These are phyloP conservation scores for Starmerella khaoyaiensis DNA, from an alignment of 805 yeast species.

Conservation along the genomic window DNA sequence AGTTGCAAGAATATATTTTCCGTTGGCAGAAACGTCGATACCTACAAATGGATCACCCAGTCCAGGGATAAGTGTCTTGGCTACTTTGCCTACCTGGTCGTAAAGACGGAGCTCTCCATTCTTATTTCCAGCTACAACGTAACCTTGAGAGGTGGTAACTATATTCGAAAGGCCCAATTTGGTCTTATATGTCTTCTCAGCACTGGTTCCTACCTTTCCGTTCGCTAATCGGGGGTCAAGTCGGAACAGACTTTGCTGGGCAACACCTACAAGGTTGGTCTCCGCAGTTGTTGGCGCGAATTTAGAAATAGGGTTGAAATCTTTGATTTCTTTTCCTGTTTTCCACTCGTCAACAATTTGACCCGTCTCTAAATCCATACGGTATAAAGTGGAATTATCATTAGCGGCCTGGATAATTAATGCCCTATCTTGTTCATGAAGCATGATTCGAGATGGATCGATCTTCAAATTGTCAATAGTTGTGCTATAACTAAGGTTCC, in stretches of 20 bases:
- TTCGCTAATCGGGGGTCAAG: conserved; percentile 63
- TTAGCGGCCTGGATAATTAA: conserved; percentile 51
- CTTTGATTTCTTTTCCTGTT: conserved; percentile 30
- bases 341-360: conserved; percentile 77
- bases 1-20: conserved; percentile 71
- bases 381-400: conserved; percentile 38
- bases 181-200: conserved; percentile 42
- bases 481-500: conserved; percentile 44
- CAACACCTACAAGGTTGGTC: conserved; percentile 58
- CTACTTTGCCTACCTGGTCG: conserved; percentile 58
- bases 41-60: conserved; percentile 63
- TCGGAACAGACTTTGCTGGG: conserved; percentile 52
- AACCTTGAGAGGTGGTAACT: conserved; percentile 62
- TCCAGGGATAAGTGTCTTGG: conserved; percentile 70
- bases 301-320: conserved; percentile 58
- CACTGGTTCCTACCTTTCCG: conserved; percentile 44
- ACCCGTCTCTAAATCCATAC: conserved; percentile 71
- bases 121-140: conserved; percentile 59
- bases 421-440: conserved; percentile 59
- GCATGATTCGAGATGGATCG: conserved; percentile 54
- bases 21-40: conserved; percentile 62
- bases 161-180: conserved; percentile 42
- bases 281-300: conserved; percentile 64
- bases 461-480: conserved; percentile 48
- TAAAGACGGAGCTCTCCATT: conserved; percentile 67